Base-by-base conservation (phyloP, 2,329 filamentous ascomycete species). In the Penicillium sp. region DNA sequence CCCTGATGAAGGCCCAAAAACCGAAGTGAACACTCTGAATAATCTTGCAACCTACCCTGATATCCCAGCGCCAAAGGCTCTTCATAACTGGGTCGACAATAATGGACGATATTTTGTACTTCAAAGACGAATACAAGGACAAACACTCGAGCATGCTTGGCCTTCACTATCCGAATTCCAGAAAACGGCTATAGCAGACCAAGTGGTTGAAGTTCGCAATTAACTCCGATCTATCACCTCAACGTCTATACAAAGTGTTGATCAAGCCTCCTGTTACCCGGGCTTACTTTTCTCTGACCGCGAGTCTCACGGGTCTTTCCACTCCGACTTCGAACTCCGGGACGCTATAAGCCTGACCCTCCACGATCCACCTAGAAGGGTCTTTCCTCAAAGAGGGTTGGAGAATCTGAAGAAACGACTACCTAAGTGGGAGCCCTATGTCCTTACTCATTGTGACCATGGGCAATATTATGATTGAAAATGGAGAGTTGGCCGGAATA, bases 361-460 rank as follows among this genome's bases (percentile, higher is more conserved):
- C 14, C 7, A 16, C 6, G 6, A 31, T 16, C 28, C 14, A n/a
- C 28, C 28, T 9, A 11, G 11, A 11, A 25, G 21, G 7, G 21
- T n/a, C 7, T 25, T 25, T 25, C 7, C 5, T 4, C 14, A 31
- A 7, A 7, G 21, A 25, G 16, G 15, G 4, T 19, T 34, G 11
- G 34, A 38, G 29, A 43, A 48, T n/a, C n/a, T 51, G 30, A 49
- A 43, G 31, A 50, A 45, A 19, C 30, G 44, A 3, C 37, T 60
- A 11, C 50, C 50, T 1, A 48, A 44, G 26, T 49, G 49, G 7
- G 48, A 42, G 9, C 53, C 53, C 2, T 62, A 54, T 39, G 48
- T 58, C 1, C 45, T 60, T 17, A 54, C 51, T 25, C 53, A 60
- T 36, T 53, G 48, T 10, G 52, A 60, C 36, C 48, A 27, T 60